phyloP scores from a whole-genome alignment of 2,329 filamentous ascomycete genomes.

The Grosmannia serpens region DNA sequence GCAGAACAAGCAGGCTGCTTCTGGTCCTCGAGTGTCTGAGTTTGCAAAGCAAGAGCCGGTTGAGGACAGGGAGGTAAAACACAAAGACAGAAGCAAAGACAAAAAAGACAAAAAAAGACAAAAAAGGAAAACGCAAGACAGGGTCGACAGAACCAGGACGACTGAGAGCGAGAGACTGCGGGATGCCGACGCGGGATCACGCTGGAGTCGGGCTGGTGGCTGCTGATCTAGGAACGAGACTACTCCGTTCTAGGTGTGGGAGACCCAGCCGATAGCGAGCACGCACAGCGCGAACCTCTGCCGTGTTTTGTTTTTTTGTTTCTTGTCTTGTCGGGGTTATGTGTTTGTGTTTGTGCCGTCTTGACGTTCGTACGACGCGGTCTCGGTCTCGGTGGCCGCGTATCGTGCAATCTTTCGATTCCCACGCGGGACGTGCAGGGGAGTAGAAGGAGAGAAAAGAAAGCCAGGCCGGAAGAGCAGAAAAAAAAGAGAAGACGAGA shows the following conservation, averaged over 20 bases:
- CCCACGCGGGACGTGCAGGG: background rate
- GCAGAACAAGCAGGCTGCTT: background rate
- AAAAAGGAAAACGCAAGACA: background rate
- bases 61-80: background rate
- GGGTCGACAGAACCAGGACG: background rate
- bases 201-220: slow-evolving; percentile 1
- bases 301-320: background rate
- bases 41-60: background rate
- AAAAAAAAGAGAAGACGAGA: slow-evolving; percentile 1
- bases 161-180: background rate
- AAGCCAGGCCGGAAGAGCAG: background rate
- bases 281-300: background rate
- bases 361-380: background rate
- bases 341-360: background rate
- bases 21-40: background rate
- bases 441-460: background rate
- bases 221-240: slow-evolving; percentile 1
- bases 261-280: background rate
- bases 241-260: background rate
- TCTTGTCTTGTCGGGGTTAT: too few relatives aligned
- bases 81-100: background rate
- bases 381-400: background rate
- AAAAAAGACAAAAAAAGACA: background rate
- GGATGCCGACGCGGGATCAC: background rate
- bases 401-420: background rate